Conservation (phyloP, 768 basidiomycete genomes). For the Leccinum variicolor region DNA sequence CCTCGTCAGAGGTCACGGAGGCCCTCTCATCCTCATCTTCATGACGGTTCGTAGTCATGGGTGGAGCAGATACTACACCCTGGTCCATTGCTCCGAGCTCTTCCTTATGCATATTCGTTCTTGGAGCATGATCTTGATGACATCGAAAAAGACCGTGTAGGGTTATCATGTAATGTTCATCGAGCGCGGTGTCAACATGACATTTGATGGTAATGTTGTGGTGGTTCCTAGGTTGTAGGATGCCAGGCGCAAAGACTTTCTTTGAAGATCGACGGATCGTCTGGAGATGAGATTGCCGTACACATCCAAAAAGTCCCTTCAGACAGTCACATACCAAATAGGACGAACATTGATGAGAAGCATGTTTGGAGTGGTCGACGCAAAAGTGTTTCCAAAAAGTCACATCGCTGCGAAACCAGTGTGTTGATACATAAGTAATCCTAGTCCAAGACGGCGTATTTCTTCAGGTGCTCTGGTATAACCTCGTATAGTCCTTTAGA, state of each 20-base stretch:
- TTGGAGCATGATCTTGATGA: slow-evolving; percentile 1
- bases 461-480: slow-evolving; percentile 81
- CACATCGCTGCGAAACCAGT: neutral
- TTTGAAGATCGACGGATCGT: neutral
- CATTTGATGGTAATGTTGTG: neutral
- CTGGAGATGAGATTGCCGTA: neutral
- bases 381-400: rapidly evolving
- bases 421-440: neutral
- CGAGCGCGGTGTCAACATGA: neutral
- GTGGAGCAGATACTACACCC: neutral
- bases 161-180: neutral
- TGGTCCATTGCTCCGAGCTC: slow-evolving; percentile 3
- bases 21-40: neutral
- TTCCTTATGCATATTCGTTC: neutral
- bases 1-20: neutral
- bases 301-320: neutral
- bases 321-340: neutral
- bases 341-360: neutral
- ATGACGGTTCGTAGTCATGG: neutral
- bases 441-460: slow-evolving; percentile 85
- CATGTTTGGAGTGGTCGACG: neutral
- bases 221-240: neutral
- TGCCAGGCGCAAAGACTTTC: neutral
- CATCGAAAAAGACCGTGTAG: neutral
- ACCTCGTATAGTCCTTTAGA: slow-evolving; percentile 72